Evolutionary conservation across 2,329 filamentous ascomycete genomes (phyloP), one percentile per base, ranked within the genome.

Genomic region (Pyrenochaeta sp.): DNA sequence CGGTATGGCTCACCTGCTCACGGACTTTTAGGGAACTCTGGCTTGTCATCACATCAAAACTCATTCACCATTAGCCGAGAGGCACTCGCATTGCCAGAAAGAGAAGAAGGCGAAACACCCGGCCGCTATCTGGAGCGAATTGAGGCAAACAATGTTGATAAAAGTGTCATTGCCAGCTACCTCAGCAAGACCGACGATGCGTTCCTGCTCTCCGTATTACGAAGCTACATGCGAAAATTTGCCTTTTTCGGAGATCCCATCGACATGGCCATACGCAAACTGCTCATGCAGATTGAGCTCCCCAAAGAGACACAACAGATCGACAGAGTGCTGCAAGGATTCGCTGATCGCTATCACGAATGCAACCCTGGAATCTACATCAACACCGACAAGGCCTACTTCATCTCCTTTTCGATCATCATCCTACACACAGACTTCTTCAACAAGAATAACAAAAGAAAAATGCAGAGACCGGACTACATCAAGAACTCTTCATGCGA

Each of bases 381-480:
- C 20, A 89, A 88, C 30, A 45, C 62, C 66, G 95, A 98, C 69
- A 92, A 97, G 77, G 93, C 95, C n/a, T 97, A 98, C 74, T 97
- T 98, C 68, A 94, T 98, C 60, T 92, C 94, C 14, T 99, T 99
- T 72, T 98, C 94, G 1, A 87, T 99, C 51, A 85, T 99, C 54
- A 97, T 99, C 64, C 82, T 99, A 30, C 95, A 99, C 68, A 98
- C 95, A 0, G 95, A 99, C 72, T 91, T 96, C n/a, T 98, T 98
- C 85, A 99, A 99, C 82, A 97, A 96, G 78, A 99, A 98, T 80
- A 98, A 98, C 79, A 98, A 98, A 79, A 86, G 95, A 75, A 99
- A 99, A 77, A 99, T 99, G 95, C 92, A 96, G 71, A 96, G 96
- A 72, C 79, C 85, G 0, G 95, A 98, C 69, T 99, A 99, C 76